These are phyloP conservation scores for Phoma sp. DNA, from an alignment of 2,329 filamentous ascomycete genomes.

Conservation along the genomic window DNA sequence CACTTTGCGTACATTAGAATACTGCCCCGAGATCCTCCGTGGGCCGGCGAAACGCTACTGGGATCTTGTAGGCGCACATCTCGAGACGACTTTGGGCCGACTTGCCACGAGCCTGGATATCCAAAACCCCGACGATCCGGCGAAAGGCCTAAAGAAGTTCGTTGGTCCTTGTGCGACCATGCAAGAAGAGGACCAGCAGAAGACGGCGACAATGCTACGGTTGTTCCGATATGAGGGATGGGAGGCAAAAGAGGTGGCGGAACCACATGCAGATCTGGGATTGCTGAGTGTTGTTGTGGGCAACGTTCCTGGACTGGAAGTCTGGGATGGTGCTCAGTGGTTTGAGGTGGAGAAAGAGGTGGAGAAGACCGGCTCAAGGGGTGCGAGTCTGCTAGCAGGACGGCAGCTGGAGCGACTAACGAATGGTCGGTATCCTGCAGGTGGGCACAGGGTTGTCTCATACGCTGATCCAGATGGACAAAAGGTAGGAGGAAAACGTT, in stretches of 20 bases:
- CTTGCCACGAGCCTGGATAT: conserved; percentile 33
- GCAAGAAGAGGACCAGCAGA: conserved; percentile 26
- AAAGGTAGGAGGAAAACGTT: conserved; percentile 17
- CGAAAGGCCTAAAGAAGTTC: conserved; percentile 30
- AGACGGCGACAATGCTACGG: conserved; percentile 46
- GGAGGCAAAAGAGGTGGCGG: conserved; percentile 45
- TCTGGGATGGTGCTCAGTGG: conserved; percentile 38
- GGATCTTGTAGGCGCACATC: conserved; percentile 39
- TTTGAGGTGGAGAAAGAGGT: conserved; percentile 40
- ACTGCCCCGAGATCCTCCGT: conserved; percentile 42
- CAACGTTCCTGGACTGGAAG: conserved; percentile 46
- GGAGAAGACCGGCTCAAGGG: conserved; percentile 12
- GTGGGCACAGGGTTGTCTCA: conserved; percentile 45
- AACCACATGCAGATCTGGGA: conserved; percentile 47
- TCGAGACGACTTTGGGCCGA: conserved; percentile 31
- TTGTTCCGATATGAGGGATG: conserved; percentile 47
- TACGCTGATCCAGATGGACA: conserved; percentile 27
- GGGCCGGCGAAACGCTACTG: conserved; percentile 41
- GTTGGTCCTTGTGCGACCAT: conserved; percentile 35
- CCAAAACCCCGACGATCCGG: conserved; percentile 10
- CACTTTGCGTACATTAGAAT: conserved; percentile 40
- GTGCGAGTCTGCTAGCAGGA: conserved; percentile 40
- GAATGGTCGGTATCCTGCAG: conserved; percentile 40
- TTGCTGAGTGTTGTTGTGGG: conserved; percentile 44
- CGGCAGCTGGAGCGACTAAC: conserved; percentile 39